Percentiles rank a stretch among this genome's conserved stretches.
These are phyloP conservation scores for Coprinopsis marcescibilis DNA, from an alignment of 768 basidiomycete species.

Conservation along the genomic window DNA sequence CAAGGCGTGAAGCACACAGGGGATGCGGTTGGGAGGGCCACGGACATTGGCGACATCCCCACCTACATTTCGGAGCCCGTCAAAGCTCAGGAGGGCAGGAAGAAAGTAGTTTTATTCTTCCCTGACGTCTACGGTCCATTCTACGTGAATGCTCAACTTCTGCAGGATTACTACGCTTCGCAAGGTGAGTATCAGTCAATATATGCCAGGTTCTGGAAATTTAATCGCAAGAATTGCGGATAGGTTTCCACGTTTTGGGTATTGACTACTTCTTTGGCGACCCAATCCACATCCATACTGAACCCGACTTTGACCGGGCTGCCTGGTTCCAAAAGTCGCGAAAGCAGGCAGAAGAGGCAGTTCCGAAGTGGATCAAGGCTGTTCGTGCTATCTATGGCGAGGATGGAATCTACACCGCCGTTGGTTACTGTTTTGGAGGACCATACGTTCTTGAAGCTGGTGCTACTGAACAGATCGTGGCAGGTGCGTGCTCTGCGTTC, in stretches of 20 bases:
- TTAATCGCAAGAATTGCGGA: neutral
- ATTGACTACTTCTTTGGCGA: conserved; percentile 64
- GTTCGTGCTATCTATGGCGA: conserved; percentile 37
- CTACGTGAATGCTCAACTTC: conserved; percentile 49
- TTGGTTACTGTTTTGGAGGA: conserved; percentile 57
- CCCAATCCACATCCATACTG: conserved; percentile 34
- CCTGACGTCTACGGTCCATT: conserved; percentile 58
- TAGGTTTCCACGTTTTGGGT: conserved; percentile 55
- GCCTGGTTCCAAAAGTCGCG: conserved; percentile 37
- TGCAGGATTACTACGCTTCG: conserved; percentile 61
- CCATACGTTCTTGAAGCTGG: conserved; percentile 45
- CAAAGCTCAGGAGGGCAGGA: conserved; percentile 13
- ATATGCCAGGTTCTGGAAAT: neutral
- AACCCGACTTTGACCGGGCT: conserved; percentile 31
- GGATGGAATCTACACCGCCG: conserved; percentile 37
- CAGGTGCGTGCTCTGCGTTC: conserved; percentile 28
- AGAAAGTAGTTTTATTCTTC: conserved; percentile 51
- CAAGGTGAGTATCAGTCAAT: conserved; percentile 33
- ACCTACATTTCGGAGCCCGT: conserved; percentile 53
- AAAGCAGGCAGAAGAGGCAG: conserved; percentile 29
- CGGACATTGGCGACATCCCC: conserved; percentile 35
- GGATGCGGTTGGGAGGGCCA: conserved; percentile 35
- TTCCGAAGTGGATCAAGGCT: conserved; percentile 48
- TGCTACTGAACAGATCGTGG: conserved; percentile 39
- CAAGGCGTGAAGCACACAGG: conserved; percentile 48